phyloP scores from a whole-genome alignment of 345 rosid genomes.

The Melaleuca quinquenervia region DNA sequence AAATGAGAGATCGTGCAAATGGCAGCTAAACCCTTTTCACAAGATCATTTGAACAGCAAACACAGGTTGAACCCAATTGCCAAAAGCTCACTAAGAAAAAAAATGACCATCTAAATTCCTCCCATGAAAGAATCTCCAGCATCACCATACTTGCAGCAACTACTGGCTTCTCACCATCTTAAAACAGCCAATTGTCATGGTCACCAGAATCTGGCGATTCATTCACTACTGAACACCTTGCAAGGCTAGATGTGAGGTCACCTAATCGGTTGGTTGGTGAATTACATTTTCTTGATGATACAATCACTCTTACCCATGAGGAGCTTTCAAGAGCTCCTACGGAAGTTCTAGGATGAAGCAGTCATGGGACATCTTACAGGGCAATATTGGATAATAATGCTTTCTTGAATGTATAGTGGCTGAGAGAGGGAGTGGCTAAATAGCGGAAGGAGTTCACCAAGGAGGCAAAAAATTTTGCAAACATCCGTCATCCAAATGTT shows the following conservation, averaged over 20 bases:
- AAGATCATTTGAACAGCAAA: too few relatives aligned
- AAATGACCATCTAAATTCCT: too few relatives aligned
- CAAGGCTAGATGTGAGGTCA: constrained; percentile 79
- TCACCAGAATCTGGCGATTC: constrained; percentile 96
- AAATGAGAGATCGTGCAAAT: too few relatives aligned
- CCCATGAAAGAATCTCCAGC: too few relatives aligned
- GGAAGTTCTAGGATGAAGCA: constrained; percentile 93
- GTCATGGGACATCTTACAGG: constrained; percentile 94
- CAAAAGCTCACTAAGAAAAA: too few relatives aligned
- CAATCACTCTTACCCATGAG: constrained; percentile 80
- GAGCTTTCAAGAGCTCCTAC: constrained; percentile 98
- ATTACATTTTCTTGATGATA: constrained; percentile 85
- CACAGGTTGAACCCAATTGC: too few relatives aligned
- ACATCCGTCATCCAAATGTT: constrained; percentile 94
- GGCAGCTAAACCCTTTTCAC: too few relatives aligned
- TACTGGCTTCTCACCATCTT: constrained; percentile 83
- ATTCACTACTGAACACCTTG: constrained; percentile 61
- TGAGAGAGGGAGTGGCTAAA: constrained; percentile 97
- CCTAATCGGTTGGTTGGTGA: constrained; percentile 89
- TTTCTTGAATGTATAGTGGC: constrained; percentile 89
- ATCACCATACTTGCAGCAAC: too few relatives aligned
- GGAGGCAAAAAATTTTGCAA: constrained; percentile 92
- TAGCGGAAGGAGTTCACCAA: constrained; percentile 88
- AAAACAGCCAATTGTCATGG: constrained; percentile 73
- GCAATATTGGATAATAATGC: constrained; percentile 84